Conservation (phyloP, 768 basidiomycete species). For the Harrya chromipes region DNA sequence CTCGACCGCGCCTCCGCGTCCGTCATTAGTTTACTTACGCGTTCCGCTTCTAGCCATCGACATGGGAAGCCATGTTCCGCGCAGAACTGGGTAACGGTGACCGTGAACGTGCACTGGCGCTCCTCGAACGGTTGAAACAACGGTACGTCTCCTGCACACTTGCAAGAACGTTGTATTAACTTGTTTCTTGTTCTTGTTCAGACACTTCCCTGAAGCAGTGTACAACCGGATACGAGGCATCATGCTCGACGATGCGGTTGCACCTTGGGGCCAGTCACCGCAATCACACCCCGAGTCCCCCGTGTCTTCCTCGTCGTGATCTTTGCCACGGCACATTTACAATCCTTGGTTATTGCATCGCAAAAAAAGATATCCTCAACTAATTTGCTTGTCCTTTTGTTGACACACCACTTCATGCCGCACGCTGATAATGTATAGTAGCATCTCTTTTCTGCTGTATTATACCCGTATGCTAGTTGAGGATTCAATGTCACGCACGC, state of each 20-base stretch:
- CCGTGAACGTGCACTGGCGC: slow-evolving; percentile 59
- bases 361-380: no score
- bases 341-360: not conserved
- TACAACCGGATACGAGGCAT: slow-evolving; percentile 78
- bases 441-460: not conserved
- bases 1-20: not conserved
- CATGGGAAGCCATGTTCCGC: slow-evolving; percentile 94
- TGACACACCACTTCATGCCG: not conserved
- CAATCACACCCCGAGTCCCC: slow-evolving; percentile 10
- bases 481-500: no score
- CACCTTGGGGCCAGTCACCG: slow-evolving; percentile 38
- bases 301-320: not conserved
- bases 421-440: not conserved
- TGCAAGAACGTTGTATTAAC: not conserved
- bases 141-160: slow-evolving; percentile 41
- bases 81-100: slow-evolving; percentile 83
- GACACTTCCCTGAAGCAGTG: slow-evolving; percentile 76
- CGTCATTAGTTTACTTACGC: not conserved
- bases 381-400: no score
- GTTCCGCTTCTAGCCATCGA: slow-evolving; percentile 60
- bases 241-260: slow-evolving; percentile 64
- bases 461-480: slow-evolving; percentile 2
- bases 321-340: no score
- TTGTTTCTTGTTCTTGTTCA: slow-evolving; percentile 24
- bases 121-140: slow-evolving; percentile 70